Evolutionary conservation across 2,329 filamentous ascomycete genomes (phyloP), one percentile per base, ranked within the genome.

Genomic region (Verticillium dahliae): DNA sequence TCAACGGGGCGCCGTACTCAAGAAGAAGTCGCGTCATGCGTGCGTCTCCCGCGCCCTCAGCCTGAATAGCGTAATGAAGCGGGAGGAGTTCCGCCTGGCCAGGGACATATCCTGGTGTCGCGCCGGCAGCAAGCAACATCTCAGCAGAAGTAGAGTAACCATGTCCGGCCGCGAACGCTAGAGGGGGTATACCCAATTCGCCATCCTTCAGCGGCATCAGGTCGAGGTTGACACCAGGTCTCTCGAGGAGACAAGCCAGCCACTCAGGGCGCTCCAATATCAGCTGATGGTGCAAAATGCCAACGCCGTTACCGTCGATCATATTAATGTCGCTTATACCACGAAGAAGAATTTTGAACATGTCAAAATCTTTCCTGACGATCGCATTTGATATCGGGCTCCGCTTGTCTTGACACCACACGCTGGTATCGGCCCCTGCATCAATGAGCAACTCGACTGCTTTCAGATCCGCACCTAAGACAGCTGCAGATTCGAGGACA

Each of bases 111-210:
- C 56, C 38, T 4, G 69, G 64, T 9, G 66, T 66, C n/a, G 68
- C 68, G 0, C 69, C 69, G 9, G 66, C 59, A 15, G 61, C 41
- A 2, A 70, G 57, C 5, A 70, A 62, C 14, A 69, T 10, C 15
- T 64, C 45, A 6, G 65, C 61, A 3, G 68, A 62, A 13, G 60
- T 57, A 31, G 62, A 62, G n/a, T 61, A 62, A 4, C 64, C 59
- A 1, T 64, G 31, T 35, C 37, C 22, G 9, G 68, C 65, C 9
- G 68, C 68, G 34, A 65, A 59, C 63, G 60, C 60, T 22, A 70
- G 35, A 31, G 68, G 65, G 18, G 67, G 68, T 39, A 41, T 41
- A 27, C 9, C 59, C 9, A 6, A 11, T 22, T 27, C n/a, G 4
- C 52, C 58, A 6, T 52, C 18, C 7, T 33, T 54, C 7, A 22